phyloP scores from a whole-genome alignment of 1,284 basidiomycete genomes.

The Grifola frondosa region DNA sequence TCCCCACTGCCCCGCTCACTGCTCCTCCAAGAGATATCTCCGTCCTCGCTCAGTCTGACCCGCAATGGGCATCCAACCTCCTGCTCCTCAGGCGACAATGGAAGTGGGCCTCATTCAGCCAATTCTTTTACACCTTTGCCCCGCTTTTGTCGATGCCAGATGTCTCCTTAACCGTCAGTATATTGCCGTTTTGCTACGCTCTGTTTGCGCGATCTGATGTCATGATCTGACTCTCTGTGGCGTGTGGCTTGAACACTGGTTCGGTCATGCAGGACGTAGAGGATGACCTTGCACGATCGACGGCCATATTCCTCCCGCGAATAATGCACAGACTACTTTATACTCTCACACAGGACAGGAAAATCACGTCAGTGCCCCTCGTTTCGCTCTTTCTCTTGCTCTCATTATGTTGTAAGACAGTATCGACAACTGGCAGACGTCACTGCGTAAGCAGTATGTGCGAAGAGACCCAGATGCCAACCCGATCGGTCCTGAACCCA shows the following conservation, averaged over 20 bases:
- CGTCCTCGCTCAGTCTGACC: conserved; percentile 22
- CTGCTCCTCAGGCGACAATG: conserved; percentile 58
- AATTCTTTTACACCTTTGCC: conserved; percentile 79
- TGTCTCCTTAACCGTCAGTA: conserved; percentile 60
- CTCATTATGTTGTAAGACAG: conserved; percentile 38
- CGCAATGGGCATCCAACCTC: conserved; percentile 42
- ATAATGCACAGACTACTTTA: conserved; percentile 72
- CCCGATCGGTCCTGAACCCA: conserved; percentile 62
- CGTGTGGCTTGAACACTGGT: too few species aligned
- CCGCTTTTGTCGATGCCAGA: conserved; percentile 64
- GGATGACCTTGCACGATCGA: conserved; percentile 64
- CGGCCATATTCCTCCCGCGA: conserved; percentile 61
- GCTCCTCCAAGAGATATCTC: conserved; percentile 26
- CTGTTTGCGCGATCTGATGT: conserved; percentile 4
- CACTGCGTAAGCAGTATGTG: conserved; percentile 68
- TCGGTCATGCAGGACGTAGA: conserved; percentile 62
- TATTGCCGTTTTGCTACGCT: conserved; percentile 11
- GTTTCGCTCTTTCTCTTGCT: conserved; percentile 15
- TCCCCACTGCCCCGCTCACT: conserved; percentile 23
- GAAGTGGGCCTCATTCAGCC: conserved; percentile 83
- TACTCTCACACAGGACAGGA: conserved; percentile 76
- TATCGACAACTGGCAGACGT: conserved; percentile 72
- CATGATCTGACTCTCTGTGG: conserved; percentile 14
- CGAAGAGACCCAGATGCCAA: conserved; percentile 68
- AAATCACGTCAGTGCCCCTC: conserved; percentile 60